Evolutionary conservation across 1,284 basidiomycete species (phyloP).

Genomic region (Schizopora paradoxa): DNA sequence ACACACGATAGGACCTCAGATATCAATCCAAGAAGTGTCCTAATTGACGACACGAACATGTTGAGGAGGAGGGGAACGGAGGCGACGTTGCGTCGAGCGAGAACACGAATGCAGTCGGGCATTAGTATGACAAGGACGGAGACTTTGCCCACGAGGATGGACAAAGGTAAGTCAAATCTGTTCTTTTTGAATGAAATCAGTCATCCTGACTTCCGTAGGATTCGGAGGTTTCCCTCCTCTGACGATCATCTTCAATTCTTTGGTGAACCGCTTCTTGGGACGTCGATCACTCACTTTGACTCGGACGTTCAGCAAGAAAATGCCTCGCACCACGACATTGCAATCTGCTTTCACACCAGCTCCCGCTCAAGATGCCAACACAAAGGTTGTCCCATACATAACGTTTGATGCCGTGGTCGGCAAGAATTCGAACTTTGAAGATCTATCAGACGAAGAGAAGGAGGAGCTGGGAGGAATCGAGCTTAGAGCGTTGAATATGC

Average conservation of each 20-base stretch:
- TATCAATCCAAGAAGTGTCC: no score
- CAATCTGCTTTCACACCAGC: not conserved
- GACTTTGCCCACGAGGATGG: not conserved
- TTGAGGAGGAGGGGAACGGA: no score
- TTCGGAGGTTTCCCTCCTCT: not conserved
- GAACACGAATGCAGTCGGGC: no score
- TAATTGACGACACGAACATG: no score
- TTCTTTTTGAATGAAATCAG: not conserved
- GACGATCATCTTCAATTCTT: not conserved
- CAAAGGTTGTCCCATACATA: conserved; percentile 7
- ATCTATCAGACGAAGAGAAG: conserved; percentile 51
- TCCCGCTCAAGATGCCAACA: not conserved
- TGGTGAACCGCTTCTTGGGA: not conserved
- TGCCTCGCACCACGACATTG: not conserved
- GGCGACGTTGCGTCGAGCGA: no score
- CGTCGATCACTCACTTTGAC: not conserved
- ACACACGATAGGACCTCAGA: conserved; percentile 80
- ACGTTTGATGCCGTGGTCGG: conserved; percentile 13
- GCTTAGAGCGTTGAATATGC: conserved; percentile 56
- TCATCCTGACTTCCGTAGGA: not conserved
- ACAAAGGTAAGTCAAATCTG: not conserved
- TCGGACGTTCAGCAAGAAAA: conserved; percentile 34
- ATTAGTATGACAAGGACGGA: conserved; percentile 39
- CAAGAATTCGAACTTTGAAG: conserved; percentile 19
- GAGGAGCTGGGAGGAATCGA: conserved; percentile 82